These are phyloP conservation scores for Neltuma alba DNA, from an alignment of 306 rosid genomes.

Conservation along the genomic window DNA sequence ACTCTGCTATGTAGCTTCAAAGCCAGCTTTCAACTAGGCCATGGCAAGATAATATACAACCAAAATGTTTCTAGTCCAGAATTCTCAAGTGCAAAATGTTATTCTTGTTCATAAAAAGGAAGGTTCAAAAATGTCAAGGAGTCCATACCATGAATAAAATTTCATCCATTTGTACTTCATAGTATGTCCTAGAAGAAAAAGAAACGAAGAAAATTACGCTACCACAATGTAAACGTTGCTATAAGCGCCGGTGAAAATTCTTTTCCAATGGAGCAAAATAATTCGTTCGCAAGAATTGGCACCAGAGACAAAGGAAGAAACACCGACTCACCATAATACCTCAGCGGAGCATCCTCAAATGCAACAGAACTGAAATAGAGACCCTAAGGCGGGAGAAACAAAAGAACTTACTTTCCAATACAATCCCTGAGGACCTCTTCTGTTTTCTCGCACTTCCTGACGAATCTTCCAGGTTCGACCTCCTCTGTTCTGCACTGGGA, in stretches of 20 bases:
- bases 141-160: neutral
- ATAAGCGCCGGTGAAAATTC: neutral
- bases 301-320: neutral
- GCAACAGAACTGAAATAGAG: neutral
- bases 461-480: conserved; percentile 79
- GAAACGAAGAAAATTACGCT: neutral
- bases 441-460: conserved; percentile 82
- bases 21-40: neutral
- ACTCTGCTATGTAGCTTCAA: neutral
- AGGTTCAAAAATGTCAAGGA: neutral
- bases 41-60: neutral
- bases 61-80: neutral
- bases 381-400: neutral
- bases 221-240: neutral
- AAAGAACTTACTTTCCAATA: conserved; percentile 58
- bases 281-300: neutral
- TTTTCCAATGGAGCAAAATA: neutral
- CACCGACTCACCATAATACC: neutral
- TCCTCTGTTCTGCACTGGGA: conserved; percentile 83
- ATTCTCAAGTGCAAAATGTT: neutral
- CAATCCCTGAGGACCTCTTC: conserved; percentile 77
- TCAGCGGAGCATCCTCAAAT: neutral
- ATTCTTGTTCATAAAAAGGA: neutral
- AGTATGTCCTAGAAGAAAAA: neutral
- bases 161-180: neutral